Conservation (phyloP, 495 filamentous ascomycete species). For the Beverwykella pulmonaria region DNA sequence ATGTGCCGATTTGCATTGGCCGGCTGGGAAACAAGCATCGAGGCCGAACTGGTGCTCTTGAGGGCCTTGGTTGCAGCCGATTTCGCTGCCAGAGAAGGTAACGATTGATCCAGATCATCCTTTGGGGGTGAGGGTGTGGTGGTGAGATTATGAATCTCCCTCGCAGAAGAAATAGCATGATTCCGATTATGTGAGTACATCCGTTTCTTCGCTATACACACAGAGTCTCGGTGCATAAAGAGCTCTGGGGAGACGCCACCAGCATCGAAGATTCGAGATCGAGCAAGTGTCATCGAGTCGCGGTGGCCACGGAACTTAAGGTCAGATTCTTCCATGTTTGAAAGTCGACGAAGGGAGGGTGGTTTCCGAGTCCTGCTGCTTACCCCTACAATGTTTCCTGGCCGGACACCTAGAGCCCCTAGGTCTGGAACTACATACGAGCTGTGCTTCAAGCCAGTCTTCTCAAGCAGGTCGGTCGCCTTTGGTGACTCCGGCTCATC, state of each 20-base stretch:
- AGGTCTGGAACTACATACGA: slow-evolving; percentile 8
- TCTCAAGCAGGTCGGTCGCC: not conserved
- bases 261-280: slow-evolving; percentile 24
- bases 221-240: slow-evolving; percentile 32
- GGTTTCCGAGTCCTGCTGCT: slow-evolving; percentile 2
- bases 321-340: slow-evolving; percentile 28
- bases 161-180: slow-evolving; percentile 18
- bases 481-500: not conserved
- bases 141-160: not conserved
- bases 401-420: not conserved
- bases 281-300: slow-evolving; percentile 29
- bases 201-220: slow-evolving; percentile 30
- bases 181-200: slow-evolving; percentile 33
- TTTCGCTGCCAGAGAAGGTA: not conserved
- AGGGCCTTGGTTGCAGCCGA: not conserved
- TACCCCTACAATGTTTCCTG: not conserved
- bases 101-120: not conserved
- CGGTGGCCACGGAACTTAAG: slow-evolving; percentile 28
- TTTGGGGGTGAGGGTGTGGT: not conserved
- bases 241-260: slow-evolving; percentile 24
- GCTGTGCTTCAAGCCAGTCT: not conserved
- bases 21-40: not conserved
- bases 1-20: slow-evolving; percentile 12
- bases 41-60: slow-evolving; percentile 4
- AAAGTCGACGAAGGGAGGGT: slow-evolving; percentile 5